Evolutionary conservation across 345 rosid species (phyloP), one percentile per base, ranked within the genome.

Genomic region (Schrenkiella parvula): DNA sequence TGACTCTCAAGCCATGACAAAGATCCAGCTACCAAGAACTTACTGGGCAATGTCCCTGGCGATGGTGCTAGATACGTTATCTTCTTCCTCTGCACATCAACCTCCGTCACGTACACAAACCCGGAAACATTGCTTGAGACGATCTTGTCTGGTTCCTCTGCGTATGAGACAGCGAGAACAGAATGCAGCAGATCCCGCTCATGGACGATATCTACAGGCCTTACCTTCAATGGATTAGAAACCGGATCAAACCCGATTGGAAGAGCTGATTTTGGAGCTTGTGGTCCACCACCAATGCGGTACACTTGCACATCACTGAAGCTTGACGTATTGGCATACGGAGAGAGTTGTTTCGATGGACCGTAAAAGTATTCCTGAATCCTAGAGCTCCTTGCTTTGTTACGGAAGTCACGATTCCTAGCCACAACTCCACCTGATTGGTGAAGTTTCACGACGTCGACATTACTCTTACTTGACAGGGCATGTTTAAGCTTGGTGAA

Each of bases 351-450:
- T 78, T 88, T 88, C 6, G 84, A 59, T 4, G 81, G 78, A 55
- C 98, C 90, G n/a, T 95, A 91, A 54, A 89, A 95, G 37, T 95
- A 95, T 78, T 91, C 99, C 93, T 87, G 83, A 58, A 88, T 91
- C 77, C 73, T 88, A 34, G 57, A 80, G 78, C 82, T 84, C 78
- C 95, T 83, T 15, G 86, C 35, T 73, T 71, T 83, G 77, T 89
- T 85, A 64, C 96, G 93, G 42, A 65, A 82, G 74, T 81, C 85
- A 34, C 68, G 28, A 79, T 63, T 86, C 79, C 95, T 87, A 21
- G 88, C 84, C 8, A 87, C 98, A 75, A 89, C 95, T 44, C 95
- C 97, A 34, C 96, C 97, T 0, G 93, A 95, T 79, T 78, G 85
- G 56, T 89, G 95, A 80, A 89, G 96, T 74, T 91, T 87, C 79